Conservation (phyloP, 2,329 filamentous ascomycete genomes). For the Amylocarpus encephaloides region DNA sequence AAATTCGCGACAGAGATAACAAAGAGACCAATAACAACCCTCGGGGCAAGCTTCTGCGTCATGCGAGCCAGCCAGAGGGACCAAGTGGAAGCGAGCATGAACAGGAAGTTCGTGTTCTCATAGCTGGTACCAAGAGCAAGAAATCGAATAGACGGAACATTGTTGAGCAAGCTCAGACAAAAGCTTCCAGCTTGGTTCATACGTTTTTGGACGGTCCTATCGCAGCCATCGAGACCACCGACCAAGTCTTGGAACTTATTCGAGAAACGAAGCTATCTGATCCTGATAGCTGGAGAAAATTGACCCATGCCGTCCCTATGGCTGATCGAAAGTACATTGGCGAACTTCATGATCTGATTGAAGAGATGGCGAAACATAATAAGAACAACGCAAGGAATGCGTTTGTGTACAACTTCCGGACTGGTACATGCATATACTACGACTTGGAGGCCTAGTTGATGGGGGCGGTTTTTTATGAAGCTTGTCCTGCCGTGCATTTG, state of each 20-base stretch:
- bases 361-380: conserved; percentile 54
- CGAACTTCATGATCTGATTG: conserved; percentile 73
- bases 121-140: conserved; percentile 77
- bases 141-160: conserved; percentile 86
- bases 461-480: neutral
- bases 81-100: conserved; percentile 38
- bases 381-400: conserved; percentile 59
- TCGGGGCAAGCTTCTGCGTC: conserved; percentile 33
- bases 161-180: conserved; percentile 67
- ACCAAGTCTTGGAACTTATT: conserved; percentile 73
- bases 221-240: conserved; percentile 80
- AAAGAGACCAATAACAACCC: conserved; percentile 46
- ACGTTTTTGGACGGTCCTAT: conserved; percentile 73
- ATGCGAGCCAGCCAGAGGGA: conserved; percentile 22
- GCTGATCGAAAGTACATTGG: conserved; percentile 75
- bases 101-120: conserved; percentile 77
- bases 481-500: neutral
- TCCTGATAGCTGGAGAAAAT: conserved; percentile 72
- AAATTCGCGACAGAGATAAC: conserved; percentile 73
- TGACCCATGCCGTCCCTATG: conserved; percentile 71
- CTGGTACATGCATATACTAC: conserved; percentile 78
- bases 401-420: conserved; percentile 89
- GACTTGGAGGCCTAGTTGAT: conserved; percentile 49
- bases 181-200: conserved; percentile 56
- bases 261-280: conserved; percentile 70